A percentile compares a stretch with the other conserved stretches of the same genome.
Evolutionary conservation across 2,329 filamentous ascomycete species (phyloP).

Genomic region (Lomentospora prolificans): DNA sequence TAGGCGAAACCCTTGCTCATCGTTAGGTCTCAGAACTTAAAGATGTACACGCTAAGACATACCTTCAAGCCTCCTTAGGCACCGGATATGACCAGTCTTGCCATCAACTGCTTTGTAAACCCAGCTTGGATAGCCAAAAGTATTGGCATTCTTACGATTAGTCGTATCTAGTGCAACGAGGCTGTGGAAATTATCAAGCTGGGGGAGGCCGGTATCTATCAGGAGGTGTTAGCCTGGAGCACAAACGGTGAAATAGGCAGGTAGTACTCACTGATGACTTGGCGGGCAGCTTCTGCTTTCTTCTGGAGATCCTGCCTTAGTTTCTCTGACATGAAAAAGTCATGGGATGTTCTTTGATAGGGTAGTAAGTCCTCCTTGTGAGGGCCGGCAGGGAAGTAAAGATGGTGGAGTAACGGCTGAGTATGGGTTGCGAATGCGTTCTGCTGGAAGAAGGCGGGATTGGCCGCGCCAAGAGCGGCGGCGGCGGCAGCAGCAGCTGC

Average conservation of each 20-base stretch:
- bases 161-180: conserved; percentile 80
- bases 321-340: conserved; percentile 85
- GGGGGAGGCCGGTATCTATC: conserved; percentile 54
- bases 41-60: conserved; percentile 11
- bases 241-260: background rate
- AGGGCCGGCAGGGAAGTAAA: conserved; percentile 83
- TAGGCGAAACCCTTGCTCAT: conserved; percentile 59
- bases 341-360: conserved; percentile 79
- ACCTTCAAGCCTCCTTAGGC: conserved; percentile 76
- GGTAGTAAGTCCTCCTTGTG: conserved; percentile 69
- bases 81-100: conserved; percentile 84
- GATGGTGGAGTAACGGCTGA: conserved; percentile 79
- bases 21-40: background rate
- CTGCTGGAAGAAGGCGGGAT: conserved; percentile 19
- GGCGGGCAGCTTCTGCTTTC: conserved; percentile 75
- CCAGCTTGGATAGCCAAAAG: conserved; percentile 83
- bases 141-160: conserved; percentile 62
- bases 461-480: conserved; percentile 48
- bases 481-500: conserved; percentile 47
- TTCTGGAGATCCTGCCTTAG: conserved; percentile 81
- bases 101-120: conserved; percentile 87
- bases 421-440: conserved; percentile 39
- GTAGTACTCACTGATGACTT: conserved; percentile 48
- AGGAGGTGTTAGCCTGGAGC: background rate
- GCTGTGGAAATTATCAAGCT: conserved; percentile 83